phyloP scores from a whole-genome alignment of 495 filamentous ascomycete genomes.

The Penicillium taxi region DNA sequence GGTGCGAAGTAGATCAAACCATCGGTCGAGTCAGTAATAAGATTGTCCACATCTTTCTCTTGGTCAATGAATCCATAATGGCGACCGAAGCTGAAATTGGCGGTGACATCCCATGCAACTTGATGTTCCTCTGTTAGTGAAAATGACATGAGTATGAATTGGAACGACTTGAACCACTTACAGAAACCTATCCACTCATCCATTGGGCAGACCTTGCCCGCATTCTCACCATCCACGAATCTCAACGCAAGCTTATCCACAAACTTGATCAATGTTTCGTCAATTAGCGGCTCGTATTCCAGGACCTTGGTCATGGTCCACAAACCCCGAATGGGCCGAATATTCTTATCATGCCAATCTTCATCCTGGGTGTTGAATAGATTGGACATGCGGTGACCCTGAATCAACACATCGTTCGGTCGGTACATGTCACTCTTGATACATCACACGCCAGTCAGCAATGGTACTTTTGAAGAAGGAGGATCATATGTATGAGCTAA shows the following conservation, averaged over 20 bases:
- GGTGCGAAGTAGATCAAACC: constrained; percentile 18
- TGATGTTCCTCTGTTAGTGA: background rate
- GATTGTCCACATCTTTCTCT: constrained; percentile 28
- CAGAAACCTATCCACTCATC: constrained; percentile 39
- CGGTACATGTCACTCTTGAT: constrained; percentile 22
- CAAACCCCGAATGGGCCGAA: constrained; percentile 25
- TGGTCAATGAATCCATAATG: constrained; percentile 36
- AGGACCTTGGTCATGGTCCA: constrained; percentile 33
- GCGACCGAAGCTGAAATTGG: constrained; percentile 31
- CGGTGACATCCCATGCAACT: constrained; percentile 41
- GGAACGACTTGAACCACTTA: constrained; percentile 4
- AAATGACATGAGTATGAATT: background rate
- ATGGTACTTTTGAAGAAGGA: too few species aligned
- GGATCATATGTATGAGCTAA: too few species aligned
- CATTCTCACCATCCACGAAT: constrained; percentile 14
- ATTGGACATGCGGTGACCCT: constrained; percentile 17
- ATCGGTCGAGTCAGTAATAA: constrained; percentile 18
- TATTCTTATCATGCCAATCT: constrained; percentile 26
- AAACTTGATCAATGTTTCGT: constrained; percentile 18
- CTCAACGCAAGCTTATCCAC: constrained; percentile 14
- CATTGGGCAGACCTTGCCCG: constrained; percentile 21
- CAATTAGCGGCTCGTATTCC: constrained; percentile 24
- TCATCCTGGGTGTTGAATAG: constrained; percentile 41
- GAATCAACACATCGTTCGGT: constrained; percentile 15
- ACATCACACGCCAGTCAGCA: background rate